phyloP scores from a whole-genome alignment of 1,284 basidiomycete genomes.

The Taiwanofungus camphoratus region DNA sequence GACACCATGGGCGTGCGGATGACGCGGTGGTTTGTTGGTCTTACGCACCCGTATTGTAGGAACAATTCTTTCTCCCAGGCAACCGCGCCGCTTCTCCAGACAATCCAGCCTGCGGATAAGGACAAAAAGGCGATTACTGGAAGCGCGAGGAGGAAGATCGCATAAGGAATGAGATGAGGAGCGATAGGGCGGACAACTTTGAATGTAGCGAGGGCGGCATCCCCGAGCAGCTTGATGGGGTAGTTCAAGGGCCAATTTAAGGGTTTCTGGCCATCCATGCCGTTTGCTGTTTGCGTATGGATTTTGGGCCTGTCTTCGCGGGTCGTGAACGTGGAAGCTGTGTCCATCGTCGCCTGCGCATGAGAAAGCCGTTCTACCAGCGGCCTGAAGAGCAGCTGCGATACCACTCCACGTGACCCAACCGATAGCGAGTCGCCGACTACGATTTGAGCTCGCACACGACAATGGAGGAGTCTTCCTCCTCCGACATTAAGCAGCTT shows the following conservation, averaged over 20 bases:
- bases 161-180: constrained; percentile 53
- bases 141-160: constrained; percentile 53
- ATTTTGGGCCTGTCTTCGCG: constrained; percentile 14
- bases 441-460: too few relatives aligned
- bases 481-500: constrained; percentile 33
- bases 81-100: constrained; percentile 64
- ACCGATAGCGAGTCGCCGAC: too few relatives aligned
- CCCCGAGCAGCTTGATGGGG: constrained; percentile 21
- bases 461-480: neutral
- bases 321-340: constrained; percentile 5
- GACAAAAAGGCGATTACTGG: constrained; percentile 58
- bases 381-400: too few relatives aligned
- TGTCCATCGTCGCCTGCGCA: constrained; percentile 1
- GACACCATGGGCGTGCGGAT: too few relatives aligned
- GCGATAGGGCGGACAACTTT: constrained; percentile 38
- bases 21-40: too few relatives aligned
- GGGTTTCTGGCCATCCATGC: constrained; percentile 14
- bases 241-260: constrained; percentile 20
- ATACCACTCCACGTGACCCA: too few relatives aligned
- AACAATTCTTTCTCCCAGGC: constrained; percentile 62
- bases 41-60: constrained; percentile 69
- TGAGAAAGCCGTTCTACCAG: too few relatives aligned
- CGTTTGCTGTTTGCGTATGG: constrained; percentile 14
- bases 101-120: constrained; percentile 56
- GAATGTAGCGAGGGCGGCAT: constrained; percentile 17